These are phyloP conservation scores for Achlya hypogyna DNA, from an alignment of 352 stramenopile genomes.

Conservation along the genomic window DNA sequence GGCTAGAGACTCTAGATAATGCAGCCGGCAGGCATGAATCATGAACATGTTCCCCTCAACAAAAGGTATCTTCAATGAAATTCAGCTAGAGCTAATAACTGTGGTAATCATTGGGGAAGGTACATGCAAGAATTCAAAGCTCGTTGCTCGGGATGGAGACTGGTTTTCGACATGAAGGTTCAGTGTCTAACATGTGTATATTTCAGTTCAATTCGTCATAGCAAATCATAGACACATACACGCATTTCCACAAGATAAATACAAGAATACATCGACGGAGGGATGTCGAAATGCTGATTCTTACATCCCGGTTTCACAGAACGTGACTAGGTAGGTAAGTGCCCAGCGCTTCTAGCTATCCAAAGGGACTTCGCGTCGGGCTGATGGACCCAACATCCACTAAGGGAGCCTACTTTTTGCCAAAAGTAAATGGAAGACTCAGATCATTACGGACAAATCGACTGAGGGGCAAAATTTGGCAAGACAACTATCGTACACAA, in stretches of 20 bases:
- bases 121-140: constrained; percentile 1
- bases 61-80: constrained; percentile 51
- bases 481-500: background rate
- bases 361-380: constrained; percentile 58
- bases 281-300: constrained; percentile 79
- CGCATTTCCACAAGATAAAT: background rate
- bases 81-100: constrained; percentile 89
- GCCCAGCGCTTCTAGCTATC: constrained; percentile 62
- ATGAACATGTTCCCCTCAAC: constrained; percentile 30
- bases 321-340: constrained; percentile 52
- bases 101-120: constrained; percentile 52
- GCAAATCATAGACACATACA: background rate
- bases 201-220: constrained; percentile 25
- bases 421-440: constrained; percentile 58
- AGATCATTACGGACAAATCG: constrained; percentile 20
- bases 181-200: constrained; percentile 24
- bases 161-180: constrained; percentile 19
- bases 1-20: constrained; percentile 22
- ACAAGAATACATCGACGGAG: constrained; percentile 6
- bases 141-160: constrained; percentile 19
- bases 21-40: background rate
- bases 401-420: constrained; percentile 54
- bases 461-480: constrained; percentile 22
- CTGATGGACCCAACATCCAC: constrained; percentile 75
- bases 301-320: constrained; percentile 48